Base-by-base conservation (phyloP, 2,329 filamentous ascomycete species). In the Curvularia lunata region DNA sequence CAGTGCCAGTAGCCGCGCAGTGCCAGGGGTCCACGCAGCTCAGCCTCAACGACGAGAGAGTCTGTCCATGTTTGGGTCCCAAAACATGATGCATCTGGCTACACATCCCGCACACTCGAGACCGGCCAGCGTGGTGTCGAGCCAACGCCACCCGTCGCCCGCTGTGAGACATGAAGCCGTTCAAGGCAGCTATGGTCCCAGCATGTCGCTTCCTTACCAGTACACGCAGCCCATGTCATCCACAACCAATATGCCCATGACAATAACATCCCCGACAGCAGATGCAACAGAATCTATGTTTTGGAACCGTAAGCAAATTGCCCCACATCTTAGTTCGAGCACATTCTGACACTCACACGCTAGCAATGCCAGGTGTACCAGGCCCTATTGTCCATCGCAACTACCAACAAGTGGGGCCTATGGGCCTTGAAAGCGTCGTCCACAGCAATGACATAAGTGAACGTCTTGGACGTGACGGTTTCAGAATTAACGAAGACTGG, bases 361-460 rank as follows among this genome's bases (percentile, higher is more conserved):
- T n/a, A 52, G 49, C 79, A 0, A 76, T 80, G 12, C 72, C 75
- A 1, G 74, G 74, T 2, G 70, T 79, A 53, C 75, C 72, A 48
- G 74, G 77, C 7, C 78, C 79, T 2, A 72, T 75, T 5, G 48
- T 75, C 0, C 68, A 68, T 1, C 63, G 70, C 40, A 70, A 54
- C 34, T 69, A 67, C 55, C 59, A 63, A 25, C 67, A 70, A 27
- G 56, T 67, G 13, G 66, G 68, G 18, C 73, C 73, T 3, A 77
- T 78, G 75, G 75, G 73, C 12, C 43, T 77, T 7, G 67, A 72
- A n/a, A 73, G 63, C 28, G 72, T 77, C 49, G 61, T 77, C 46
- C 54, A 69, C 53, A 50, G 52, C 7, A 57, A 59, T 5, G 65
- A 75, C 28, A 68, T 72, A 41, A 74, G 70, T 52, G 71, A 76